These are phyloP conservation scores for Ogataea pini DNA, from an alignment of 805 yeast genomes.

Conservation along the genomic window DNA sequence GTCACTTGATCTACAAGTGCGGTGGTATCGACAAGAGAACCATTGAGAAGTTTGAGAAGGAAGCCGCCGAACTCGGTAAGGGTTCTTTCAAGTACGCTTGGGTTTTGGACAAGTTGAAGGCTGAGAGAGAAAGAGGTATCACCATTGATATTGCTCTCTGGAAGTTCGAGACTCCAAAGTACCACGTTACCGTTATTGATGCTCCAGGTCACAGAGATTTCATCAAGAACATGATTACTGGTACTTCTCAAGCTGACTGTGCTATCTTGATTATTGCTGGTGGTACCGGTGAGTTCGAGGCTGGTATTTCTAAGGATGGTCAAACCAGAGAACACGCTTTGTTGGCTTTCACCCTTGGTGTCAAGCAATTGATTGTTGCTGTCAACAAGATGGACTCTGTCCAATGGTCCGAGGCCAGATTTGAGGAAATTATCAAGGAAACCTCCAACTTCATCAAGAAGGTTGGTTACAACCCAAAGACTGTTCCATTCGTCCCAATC, in stretches of 20 bases:
- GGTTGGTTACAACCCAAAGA: conserved; percentile 82
- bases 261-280: conserved; percentile 90
- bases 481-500: conserved; percentile 85
- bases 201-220: conserved; percentile 97
- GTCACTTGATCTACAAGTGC: conserved; percentile 98
- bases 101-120: conserved; percentile 70
- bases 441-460: conserved; percentile 78
- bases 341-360: conserved; percentile 88
- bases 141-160: conserved; percentile 92
- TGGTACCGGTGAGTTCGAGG: conserved; percentile 94
- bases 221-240: conserved; percentile 95
- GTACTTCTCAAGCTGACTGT: conserved; percentile 93
- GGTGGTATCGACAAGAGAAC: conserved; percentile 99
- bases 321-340: conserved; percentile 95
- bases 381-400: conserved; percentile 95
- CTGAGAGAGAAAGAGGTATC: conserved; percentile 97
- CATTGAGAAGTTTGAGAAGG: conserved; percentile 97
- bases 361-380: conserved; percentile 82
- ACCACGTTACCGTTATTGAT: conserved; percentile 87
- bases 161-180: conserved; percentile 90
- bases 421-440: conserved; percentile 75
- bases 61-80: conserved; percentile 96
- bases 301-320: conserved; percentile 93
- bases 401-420: conserved; percentile 82
- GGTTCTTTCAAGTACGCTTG: conserved; percentile 98